phyloP scores from a whole-genome alignment of 768 basidiomycete genomes.

The Mycena indigotica region DNA sequence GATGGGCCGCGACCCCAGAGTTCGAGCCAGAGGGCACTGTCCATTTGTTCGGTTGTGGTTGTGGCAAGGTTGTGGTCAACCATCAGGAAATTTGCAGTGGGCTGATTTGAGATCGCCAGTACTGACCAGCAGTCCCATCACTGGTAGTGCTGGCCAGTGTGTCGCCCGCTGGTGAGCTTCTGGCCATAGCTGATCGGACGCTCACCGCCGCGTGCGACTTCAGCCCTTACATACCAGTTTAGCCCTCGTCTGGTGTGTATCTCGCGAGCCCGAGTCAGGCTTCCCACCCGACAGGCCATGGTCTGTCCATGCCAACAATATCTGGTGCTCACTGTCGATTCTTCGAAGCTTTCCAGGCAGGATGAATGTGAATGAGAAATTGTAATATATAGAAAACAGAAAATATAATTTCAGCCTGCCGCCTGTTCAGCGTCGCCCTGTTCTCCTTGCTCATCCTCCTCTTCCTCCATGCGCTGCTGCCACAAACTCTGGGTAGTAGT shows the following conservation, averaged over 20 bases:
- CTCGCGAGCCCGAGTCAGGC: too few relatives aligned
- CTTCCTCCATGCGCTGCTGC: neutral
- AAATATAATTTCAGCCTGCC: neutral
- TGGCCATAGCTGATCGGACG: neutral
- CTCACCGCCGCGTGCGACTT: neutral
- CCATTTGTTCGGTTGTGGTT: too few relatives aligned
- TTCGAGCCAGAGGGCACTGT: too few relatives aligned
- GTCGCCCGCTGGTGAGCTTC: neutral
- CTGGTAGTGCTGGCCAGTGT: neutral
- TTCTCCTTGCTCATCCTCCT: neutral
- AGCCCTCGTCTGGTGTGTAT: too few relatives aligned
- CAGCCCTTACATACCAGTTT: neutral
- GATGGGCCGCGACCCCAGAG: too few relatives aligned
- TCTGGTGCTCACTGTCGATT: neutral
- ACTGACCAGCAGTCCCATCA: neutral
- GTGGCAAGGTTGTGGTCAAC: too few relatives aligned
- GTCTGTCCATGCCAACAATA: neutral
- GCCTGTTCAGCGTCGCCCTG: neutral
- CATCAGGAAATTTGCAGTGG: neutral
- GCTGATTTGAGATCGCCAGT: neutral
- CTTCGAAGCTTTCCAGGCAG: neutral
- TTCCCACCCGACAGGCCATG: neutral
- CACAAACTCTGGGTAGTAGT: neutral
- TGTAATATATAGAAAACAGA: neutral
- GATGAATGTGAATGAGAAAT: neutral